Conservation (phyloP, 2,329 filamentous ascomycete species). For the Myrmaecium sp. region DNA sequence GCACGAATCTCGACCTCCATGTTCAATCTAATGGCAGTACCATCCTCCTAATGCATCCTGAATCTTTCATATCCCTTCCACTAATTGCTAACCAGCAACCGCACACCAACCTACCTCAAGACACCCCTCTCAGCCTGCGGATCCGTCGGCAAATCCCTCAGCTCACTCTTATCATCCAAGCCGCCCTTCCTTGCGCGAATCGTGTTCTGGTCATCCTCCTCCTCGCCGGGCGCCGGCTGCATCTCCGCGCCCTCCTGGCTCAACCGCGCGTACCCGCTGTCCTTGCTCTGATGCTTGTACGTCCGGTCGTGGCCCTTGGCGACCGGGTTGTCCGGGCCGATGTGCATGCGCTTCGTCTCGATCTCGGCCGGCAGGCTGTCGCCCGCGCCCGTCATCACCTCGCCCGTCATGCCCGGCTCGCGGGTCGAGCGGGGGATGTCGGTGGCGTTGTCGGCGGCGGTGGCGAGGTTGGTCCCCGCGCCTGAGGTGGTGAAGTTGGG, state of each 20-base stretch:
- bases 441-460: slow-evolving; percentile 30
- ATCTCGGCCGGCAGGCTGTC: slow-evolving; percentile 14
- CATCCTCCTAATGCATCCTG: no score
- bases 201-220: slow-evolving; percentile 10
- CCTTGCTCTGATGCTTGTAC: slow-evolving; percentile 10
- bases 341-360: slow-evolving; percentile 17
- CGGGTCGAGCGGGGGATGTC: slow-evolving; percentile 25
- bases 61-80: no score
- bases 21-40: no score
- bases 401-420: slow-evolving; percentile 17
- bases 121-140: no score
- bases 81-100: no score
- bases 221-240: slow-evolving; percentile 13
- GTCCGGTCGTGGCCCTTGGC: slow-evolving; percentile 11
- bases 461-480: slow-evolving; percentile 17
- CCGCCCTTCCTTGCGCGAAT: slow-evolving; percentile 11
- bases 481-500: slow-evolving; percentile 21
- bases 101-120: no score
- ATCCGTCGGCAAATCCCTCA: no score
- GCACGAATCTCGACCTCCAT: no score
- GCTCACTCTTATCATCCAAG: no score
- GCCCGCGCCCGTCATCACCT: slow-evolving; percentile 18
- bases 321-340: slow-evolving; percentile 9
- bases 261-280: slow-evolving; percentile 8
- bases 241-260: slow-evolving; percentile 9